phyloP scores from a whole-genome alignment of 805 yeast species.

The Metschnikowia chrysomelidarum region DNA sequence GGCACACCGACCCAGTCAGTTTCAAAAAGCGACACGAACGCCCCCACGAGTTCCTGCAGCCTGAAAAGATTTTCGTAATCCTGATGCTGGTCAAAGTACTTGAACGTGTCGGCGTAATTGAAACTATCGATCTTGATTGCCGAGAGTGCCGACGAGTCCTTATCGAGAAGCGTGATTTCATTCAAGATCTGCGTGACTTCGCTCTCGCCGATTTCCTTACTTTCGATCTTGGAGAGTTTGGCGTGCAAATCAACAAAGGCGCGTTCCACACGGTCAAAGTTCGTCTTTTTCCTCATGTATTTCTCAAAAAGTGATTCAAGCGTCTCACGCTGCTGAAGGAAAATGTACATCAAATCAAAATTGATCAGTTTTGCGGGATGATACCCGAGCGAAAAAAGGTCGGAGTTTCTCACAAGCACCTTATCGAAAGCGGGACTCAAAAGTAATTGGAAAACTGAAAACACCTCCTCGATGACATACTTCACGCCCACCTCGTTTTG shows the following conservation, averaged over 20 bases:
- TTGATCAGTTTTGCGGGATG: conserved; percentile 25
- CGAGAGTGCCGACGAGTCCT: conserved; percentile 8
- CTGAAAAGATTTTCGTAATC: conserved; percentile 9
- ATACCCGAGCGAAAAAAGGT: conserved; percentile 17
- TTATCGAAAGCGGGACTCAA: conserved; percentile 20
- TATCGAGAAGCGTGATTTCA: conserved; percentile 10
- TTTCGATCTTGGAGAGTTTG: conserved; percentile 23
- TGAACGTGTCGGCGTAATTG: conserved; percentile 24
- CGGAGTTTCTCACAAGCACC: conserved; percentile 17
- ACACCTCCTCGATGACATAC: conserved; percentile 18
- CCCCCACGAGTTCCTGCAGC: conserved; percentile 11
- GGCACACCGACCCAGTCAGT: conserved; percentile 9
- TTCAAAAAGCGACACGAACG: conserved; percentile 8
- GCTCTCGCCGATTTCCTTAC: conserved; percentile 9
- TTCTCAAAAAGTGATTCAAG: conserved; percentile 19
- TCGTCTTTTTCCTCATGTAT: conserved; percentile 14
- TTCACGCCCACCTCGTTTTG: conserved; percentile 20
- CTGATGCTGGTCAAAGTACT: conserved; percentile 11
- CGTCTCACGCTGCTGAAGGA: conserved; percentile 26
- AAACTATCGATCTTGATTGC: conserved; percentile 8
- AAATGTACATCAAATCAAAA: conserved; percentile 30
- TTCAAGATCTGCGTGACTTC: conserved; percentile 14
- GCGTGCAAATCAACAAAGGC: conserved; percentile 12
- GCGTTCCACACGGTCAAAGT: conserved; percentile 15
- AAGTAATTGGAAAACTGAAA: conserved; percentile 15